These are phyloP conservation scores for Saturnispora saitoi DNA, from an alignment of 805 yeast species.

Conservation along the genomic window DNA sequence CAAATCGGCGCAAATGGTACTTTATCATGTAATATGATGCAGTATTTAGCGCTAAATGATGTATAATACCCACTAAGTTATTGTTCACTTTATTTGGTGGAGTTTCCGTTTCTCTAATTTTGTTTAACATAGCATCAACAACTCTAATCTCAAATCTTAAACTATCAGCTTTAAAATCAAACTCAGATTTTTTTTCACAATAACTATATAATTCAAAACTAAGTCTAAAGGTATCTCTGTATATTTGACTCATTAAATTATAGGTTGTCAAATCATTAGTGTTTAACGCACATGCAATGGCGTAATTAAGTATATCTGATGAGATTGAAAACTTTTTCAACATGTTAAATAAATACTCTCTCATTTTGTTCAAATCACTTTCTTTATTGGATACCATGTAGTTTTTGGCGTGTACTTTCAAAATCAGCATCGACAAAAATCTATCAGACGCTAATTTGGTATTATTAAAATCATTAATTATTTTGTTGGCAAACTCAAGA, in stretches of 20 bases:
- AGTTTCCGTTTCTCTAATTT: neutral
- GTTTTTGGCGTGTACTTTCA: slow-evolving; percentile 5
- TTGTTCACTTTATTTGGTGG: neutral
- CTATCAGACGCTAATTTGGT: slow-evolving; percentile 5
- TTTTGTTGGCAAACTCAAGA: slow-evolving; percentile 1
- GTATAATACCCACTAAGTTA: neutral
- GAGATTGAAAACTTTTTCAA: neutral
- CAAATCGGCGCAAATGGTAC: neutral
- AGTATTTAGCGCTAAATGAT: neutral
- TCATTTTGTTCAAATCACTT: neutral
- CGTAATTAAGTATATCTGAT: slow-evolving; percentile 1
- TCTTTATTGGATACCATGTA: neutral
- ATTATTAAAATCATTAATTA: slow-evolving; percentile 6
- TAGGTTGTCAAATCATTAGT: neutral
- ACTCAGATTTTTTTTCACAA: neutral
- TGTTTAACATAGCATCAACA: neutral
- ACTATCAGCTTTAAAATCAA: neutral
- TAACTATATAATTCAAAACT: neutral
- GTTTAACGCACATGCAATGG: neutral
- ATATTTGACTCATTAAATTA: neutral
- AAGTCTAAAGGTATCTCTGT: neutral
- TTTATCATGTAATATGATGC: slow-evolving; percentile 4
- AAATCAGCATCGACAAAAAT: slow-evolving; percentile 5
- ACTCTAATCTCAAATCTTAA: slow-evolving; percentile 1
- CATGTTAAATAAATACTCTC: neutral